These are phyloP conservation scores for Quercus cerris DNA, from an alignment of 306 rosid species.

Conservation along the genomic window DNA sequence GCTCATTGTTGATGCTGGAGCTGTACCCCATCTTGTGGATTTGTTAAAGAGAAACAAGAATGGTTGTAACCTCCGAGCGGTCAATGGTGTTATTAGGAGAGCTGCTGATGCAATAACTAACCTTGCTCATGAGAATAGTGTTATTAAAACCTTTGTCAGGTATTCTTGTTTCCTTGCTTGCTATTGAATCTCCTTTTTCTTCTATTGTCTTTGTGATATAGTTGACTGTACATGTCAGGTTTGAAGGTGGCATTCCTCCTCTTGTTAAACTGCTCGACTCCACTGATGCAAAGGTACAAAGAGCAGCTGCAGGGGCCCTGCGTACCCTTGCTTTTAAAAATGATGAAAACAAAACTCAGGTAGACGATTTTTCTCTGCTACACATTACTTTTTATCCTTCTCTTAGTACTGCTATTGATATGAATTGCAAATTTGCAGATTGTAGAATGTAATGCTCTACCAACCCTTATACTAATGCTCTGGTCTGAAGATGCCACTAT, in stretches of 20 bases:
- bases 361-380: conserved; percentile 8
- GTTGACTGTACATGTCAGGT: conserved; percentile 31
- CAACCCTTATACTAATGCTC: conserved; percentile 68
- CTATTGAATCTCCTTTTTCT: background rate
- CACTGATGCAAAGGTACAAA: conserved; percentile 50
- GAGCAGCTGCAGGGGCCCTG: conserved; percentile 67
- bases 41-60: conserved; percentile 38
- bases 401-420: conserved; percentile 14
- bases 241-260: conserved; percentile 69
- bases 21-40: conserved; percentile 45
- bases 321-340: conserved; percentile 62
- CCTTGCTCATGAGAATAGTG: conserved; percentile 59
- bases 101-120: conserved; percentile 57
- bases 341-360: conserved; percentile 60
- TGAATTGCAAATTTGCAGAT: conserved; percentile 49
- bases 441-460: conserved; percentile 55
- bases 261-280: conserved; percentile 65
- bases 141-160: conserved; percentile 56
- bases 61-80: conserved; percentile 13
- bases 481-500: conserved; percentile 46
- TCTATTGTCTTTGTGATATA: background rate
- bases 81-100: conserved; percentile 44
- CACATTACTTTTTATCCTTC: background rate
- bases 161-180: conserved; percentile 10
- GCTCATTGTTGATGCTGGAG: conserved; percentile 60